Conservation (phyloP, 2,329 filamentous ascomycete genomes). For the Nigrograna mackinnonii region DNA sequence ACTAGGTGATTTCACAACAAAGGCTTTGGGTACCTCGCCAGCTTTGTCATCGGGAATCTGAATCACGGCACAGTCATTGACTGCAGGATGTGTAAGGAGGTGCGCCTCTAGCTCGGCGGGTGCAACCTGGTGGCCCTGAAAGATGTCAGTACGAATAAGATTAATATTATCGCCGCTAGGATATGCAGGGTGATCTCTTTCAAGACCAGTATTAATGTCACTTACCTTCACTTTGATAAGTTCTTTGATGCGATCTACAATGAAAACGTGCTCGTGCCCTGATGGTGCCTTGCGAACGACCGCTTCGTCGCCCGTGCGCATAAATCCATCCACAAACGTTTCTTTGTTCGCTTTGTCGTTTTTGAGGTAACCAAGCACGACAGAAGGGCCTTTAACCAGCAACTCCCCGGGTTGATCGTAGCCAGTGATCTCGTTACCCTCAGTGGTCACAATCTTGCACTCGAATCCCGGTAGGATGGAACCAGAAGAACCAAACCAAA, state of each 20-base stretch:
- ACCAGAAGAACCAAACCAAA: conserved; percentile 73
- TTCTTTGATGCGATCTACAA: conserved; percentile 82
- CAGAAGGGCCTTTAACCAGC: conserved; percentile 73
- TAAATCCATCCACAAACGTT: conserved; percentile 77
- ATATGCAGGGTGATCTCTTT: not conserved
- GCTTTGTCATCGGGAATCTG: conserved; percentile 67
- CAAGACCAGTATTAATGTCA: not conserved
- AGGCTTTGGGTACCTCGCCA: conserved; percentile 67
- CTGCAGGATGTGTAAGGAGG: conserved; percentile 72
- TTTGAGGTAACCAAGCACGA: conserved; percentile 83
- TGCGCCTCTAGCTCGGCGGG: conserved; percentile 83
- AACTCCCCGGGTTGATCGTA: conserved; percentile 81
- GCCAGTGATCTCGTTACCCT: conserved; percentile 71
- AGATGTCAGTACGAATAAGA: not conserved
- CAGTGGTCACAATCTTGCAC: conserved; percentile 67
- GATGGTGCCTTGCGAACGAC: conserved; percentile 64
- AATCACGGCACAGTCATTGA: conserved; percentile 81
- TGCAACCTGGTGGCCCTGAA: conserved; percentile 77
- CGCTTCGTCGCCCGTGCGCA: conserved; percentile 85
- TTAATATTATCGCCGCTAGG: too few relatives aligned
- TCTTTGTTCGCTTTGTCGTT: conserved; percentile 82
- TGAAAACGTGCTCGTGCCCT: conserved; percentile 79
- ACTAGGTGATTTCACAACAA: conserved; percentile 61
- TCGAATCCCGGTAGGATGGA: conserved; percentile 67
- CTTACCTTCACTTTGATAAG: conserved; percentile 76